Evolutionary conservation across 1,284 basidiomycete genomes (phyloP), one percentile per base, ranked within the genome.

Genomic region (Austroboletus rostrupii): DNA sequence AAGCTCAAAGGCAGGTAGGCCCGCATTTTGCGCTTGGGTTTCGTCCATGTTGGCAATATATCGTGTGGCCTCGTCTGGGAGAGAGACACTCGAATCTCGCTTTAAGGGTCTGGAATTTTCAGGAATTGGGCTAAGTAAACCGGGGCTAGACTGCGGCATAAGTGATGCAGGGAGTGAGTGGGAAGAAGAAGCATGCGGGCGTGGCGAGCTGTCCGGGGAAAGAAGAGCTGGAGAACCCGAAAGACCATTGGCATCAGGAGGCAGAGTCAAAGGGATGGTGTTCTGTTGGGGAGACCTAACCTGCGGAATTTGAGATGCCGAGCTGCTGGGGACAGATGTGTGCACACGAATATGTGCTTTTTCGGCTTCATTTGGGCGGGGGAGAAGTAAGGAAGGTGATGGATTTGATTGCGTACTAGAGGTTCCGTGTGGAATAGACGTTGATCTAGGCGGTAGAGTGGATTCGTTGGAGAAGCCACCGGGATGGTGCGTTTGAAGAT

Each of bases 21-120:
- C 47, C 5, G 83, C 80, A 58, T 78, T 84, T n/a, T 77, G 67
- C 8, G 71, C 59, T 7, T 85, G 82, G 8, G 81, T 81, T 44
- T 87, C 84, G 21, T 67, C 67, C 76, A 87, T 81, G 54, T 76
- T 79, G 33, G 79, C 74, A 49, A 87, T 84, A 60, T 86, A 89
- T 40, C 77, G 78, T 55, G 73, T 79, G 16, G 85, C 82, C 64
- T 90, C 88, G 51, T 88, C 86, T 1, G 87, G 84, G 31, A 88
- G 72, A 32, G 81, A 81, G 45, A 85, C 78, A 31, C 78, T 76
- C 13, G 84, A 88, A 44, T 85, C 83, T 50, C 77, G 72, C 14
- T 72, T 72, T 20, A 65, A 54, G 2, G 57, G 52, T 32, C 62
- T 65, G 11, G 64, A 59, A 42, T 53, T 53, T 51, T 67, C 68